Conservation (phyloP, 169 alveolate species). For the Plasmodium vivax region DNA sequence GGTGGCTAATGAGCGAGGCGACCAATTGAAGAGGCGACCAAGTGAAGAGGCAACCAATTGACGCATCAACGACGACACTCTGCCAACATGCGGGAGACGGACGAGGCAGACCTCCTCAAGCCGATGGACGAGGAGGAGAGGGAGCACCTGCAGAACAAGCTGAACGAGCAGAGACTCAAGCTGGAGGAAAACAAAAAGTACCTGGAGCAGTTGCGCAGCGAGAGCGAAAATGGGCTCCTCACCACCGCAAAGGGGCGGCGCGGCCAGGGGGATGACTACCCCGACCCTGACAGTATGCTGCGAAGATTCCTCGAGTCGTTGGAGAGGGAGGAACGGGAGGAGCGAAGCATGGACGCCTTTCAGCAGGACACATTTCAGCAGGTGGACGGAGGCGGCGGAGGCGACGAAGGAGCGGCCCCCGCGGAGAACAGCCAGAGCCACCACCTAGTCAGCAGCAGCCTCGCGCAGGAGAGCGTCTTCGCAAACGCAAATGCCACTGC, state of each 20-base stretch:
- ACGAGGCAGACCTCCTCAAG: conserved; percentile 3
- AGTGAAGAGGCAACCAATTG: too few species aligned
- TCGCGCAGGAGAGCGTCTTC: neutral
- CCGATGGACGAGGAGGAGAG: conserved; percentile 72
- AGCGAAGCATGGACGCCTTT: neutral
- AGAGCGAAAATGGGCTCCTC: neutral
- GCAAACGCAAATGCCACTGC: neutral
- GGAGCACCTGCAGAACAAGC: conserved; percentile 29
- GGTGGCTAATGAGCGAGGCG: neutral
- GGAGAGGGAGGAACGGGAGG: conserved; percentile 5
- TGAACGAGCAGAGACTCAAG: conserved; percentile 50
- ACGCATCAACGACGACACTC: neutral
- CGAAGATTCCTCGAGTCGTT: conserved; percentile 24
- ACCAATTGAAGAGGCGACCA: too few species aligned
- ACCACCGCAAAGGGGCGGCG: neutral
- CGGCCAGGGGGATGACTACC: conserved; percentile 7
- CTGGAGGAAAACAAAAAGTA: conserved; percentile 63
- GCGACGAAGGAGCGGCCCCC: neutral
- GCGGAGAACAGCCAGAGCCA: neutral
- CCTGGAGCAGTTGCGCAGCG: conserved; percentile 39
- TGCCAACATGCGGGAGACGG: conserved; percentile 2
- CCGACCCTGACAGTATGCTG: conserved; percentile 64
- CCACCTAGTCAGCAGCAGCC: neutral
- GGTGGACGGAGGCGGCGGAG: neutral
- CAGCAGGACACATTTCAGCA: neutral